Evolutionary conservation across 1,284 basidiomycete genomes (phyloP).

Genomic region (Apiotrichum brassicae): DNA sequence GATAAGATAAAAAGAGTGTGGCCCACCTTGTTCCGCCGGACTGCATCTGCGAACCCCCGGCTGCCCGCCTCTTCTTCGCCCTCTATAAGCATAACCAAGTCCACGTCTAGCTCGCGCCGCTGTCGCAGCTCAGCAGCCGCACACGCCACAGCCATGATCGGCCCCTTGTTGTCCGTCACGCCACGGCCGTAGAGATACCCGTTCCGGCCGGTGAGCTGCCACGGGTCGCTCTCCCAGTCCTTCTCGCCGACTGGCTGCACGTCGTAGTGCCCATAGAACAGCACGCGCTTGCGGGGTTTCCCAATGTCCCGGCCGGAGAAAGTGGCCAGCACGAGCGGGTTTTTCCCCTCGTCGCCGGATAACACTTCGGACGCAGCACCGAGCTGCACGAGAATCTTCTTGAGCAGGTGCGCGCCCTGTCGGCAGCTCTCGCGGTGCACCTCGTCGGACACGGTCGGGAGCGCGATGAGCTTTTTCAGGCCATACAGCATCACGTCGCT

Average conservation of each 20-base stretch:
- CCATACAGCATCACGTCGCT: conserved; percentile 55
- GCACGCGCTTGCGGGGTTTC: conserved; percentile 55
- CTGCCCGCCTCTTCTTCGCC: conserved; percentile 95
- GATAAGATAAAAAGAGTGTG: background rate
- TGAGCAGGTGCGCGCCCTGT: conserved; percentile 83
- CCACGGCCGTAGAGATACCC: conserved; percentile 90
- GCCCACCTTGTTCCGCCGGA: conserved; percentile 65
- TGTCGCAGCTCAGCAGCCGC: conserved; percentile 76
- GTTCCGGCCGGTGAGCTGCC: conserved; percentile 71
- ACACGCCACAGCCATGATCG: conserved; percentile 82
- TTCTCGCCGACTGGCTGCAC: conserved; percentile 70
- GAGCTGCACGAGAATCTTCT: conserved; percentile 75
- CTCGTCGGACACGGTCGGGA: conserved; percentile 74
- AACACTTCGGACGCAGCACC: conserved; percentile 67
- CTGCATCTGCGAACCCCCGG: conserved; percentile 69
- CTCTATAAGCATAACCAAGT: conserved; percentile 86
- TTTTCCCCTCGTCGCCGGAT: conserved; percentile 55
- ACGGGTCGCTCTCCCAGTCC: conserved; percentile 82
- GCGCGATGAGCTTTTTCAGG: conserved; percentile 77
- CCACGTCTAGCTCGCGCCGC: conserved; percentile 67
- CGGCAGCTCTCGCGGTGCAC: conserved; percentile 70
- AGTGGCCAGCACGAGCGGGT: conserved; percentile 78
- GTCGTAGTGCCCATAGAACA: conserved; percentile 92
- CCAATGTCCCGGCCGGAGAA: conserved; percentile 59
- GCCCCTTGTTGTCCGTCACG: conserved; percentile 86